Percentiles rank a stretch among this genome's conserved stretches.
phyloP scores from a whole-genome alignment of 257 asterid genomes.

The Catharanthus roseus region DNA sequence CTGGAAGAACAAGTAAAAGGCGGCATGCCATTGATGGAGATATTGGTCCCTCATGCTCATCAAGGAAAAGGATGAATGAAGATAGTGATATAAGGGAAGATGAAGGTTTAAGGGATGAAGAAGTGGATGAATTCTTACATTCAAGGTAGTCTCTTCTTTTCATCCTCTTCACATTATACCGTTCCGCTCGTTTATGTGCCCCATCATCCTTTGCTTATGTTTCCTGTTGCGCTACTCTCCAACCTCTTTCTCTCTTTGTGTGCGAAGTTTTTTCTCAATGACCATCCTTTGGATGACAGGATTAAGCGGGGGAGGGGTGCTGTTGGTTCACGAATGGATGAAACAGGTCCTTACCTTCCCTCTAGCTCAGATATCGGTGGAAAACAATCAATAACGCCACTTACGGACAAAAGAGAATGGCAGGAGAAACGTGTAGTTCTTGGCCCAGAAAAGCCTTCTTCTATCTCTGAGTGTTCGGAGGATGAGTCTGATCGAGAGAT shows the following conservation, averaged over 20 bases:
- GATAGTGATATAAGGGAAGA: conserved; percentile 32
- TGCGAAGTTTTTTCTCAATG: not conserved
- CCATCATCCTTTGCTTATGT: too few relatives aligned
- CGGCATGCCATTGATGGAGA: conserved; percentile 33
- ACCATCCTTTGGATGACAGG: conserved; percentile 35
- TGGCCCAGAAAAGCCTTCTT: conserved; percentile 67
- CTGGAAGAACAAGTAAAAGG: conserved; percentile 36
- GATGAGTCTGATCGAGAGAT: conserved; percentile 36
- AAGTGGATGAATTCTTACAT: conserved; percentile 63
- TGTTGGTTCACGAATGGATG: conserved; percentile 94
- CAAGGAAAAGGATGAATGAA: conserved; percentile 36
- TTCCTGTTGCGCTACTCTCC: too few relatives aligned
- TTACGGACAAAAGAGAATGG: conserved; percentile 26
- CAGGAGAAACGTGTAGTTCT: conserved; percentile 25
- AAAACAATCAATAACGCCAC: conserved; percentile 17
- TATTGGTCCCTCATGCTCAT: conserved; percentile 31
- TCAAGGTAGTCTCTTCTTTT: conserved; percentile 51
- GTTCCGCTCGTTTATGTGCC: not conserved
- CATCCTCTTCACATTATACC: not conserved
- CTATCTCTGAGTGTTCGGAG: conserved; percentile 41
- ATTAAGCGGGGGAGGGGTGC: conserved; percentile 91
- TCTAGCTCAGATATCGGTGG: conserved; percentile 31
- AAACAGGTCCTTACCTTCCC: conserved; percentile 80
- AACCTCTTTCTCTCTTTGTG: too few relatives aligned
- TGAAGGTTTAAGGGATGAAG: conserved; percentile 73